These are phyloP conservation scores for Aleurites moluccanus DNA, from an alignment of 441 rosid genomes.

Conservation along the genomic window DNA sequence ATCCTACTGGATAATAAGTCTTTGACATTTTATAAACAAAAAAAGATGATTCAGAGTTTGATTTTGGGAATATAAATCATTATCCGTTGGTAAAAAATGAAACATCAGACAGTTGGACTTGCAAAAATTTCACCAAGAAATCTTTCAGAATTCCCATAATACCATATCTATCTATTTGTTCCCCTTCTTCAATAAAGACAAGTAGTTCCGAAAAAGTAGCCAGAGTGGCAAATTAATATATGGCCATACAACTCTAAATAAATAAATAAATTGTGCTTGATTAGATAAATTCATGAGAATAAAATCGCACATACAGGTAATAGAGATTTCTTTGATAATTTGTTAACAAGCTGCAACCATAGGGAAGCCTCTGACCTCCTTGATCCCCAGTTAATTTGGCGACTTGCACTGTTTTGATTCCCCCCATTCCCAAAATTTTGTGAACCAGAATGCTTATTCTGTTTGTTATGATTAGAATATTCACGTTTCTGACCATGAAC, in stretches of 20 bases:
- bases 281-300: constrained; percentile 7
- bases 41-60: background rate
- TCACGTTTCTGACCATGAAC: constrained; percentile 72
- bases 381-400: constrained; percentile 67
- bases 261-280: constrained; percentile 7
- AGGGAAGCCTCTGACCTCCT: constrained; percentile 75
- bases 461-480: constrained; percentile 58
- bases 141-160: background rate
- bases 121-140: constrained; percentile 1
- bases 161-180: background rate
- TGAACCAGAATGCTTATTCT: constrained; percentile 70
- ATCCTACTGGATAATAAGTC: background rate
- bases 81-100: background rate
- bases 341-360: constrained; percentile 84
- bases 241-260: constrained; percentile 6
- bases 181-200: background rate
- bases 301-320: constrained; percentile 63
- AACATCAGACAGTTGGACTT: background rate
- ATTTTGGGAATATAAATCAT: background rate
- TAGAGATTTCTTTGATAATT: constrained; percentile 79
- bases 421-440: constrained; percentile 48
- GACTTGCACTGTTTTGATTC: constrained; percentile 51
- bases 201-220: background rate
- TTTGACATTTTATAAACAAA: background rate
- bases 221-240: constrained; percentile 14